Evolutionary conservation across 768 basidiomycete genomes (phyloP).

Genomic region (Tulasnella sp.): DNA sequence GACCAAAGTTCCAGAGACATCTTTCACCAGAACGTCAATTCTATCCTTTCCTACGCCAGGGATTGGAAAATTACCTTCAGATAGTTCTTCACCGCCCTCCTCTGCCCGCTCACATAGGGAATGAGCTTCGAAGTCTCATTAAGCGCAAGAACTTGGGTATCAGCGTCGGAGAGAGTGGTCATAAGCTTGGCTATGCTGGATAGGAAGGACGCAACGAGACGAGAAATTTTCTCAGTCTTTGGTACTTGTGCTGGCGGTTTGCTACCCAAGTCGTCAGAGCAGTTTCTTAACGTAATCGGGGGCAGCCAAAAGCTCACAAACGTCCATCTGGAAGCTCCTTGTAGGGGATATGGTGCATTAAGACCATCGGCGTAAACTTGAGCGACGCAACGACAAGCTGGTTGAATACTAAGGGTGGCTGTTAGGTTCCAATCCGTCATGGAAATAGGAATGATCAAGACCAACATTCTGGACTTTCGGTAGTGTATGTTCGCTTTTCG

Average conservation of each 20-base stretch:
- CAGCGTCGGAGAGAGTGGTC: conserved; percentile 63
- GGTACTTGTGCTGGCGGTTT: conserved; percentile 77
- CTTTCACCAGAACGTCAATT: conserved; percentile 39
- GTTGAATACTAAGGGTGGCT: conserved; percentile 67
- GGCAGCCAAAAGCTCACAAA: conserved; percentile 54
- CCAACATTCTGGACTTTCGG: conserved; percentile 72
- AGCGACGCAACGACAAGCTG: conserved; percentile 85
- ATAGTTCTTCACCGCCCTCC: conserved; percentile 81
- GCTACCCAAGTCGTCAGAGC: conserved; percentile 41
- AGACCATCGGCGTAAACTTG: conserved; percentile 83
- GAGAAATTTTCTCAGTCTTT: conserved; percentile 80
- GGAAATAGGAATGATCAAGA: background rate
- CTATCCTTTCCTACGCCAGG: background rate
- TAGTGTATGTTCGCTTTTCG: conserved; percentile 67
- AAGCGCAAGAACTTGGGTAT: conserved; percentile 64
- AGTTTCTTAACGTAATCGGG: too few species aligned
- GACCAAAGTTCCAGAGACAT: conserved; percentile 84
- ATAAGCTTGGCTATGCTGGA: conserved; percentile 78
- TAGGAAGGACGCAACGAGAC: conserved; percentile 84
- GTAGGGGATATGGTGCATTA: conserved; percentile 83
- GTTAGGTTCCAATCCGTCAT: conserved; percentile 16
- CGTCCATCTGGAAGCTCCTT: conserved; percentile 77
- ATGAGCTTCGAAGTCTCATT: conserved; percentile 83
- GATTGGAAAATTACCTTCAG: conserved; percentile 58
- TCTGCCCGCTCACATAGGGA: conserved; percentile 79